Evolutionary conservation across 495 filamentous ascomycete genomes (phyloP).

Genomic region (Hyaloscypha finlandica): DNA sequence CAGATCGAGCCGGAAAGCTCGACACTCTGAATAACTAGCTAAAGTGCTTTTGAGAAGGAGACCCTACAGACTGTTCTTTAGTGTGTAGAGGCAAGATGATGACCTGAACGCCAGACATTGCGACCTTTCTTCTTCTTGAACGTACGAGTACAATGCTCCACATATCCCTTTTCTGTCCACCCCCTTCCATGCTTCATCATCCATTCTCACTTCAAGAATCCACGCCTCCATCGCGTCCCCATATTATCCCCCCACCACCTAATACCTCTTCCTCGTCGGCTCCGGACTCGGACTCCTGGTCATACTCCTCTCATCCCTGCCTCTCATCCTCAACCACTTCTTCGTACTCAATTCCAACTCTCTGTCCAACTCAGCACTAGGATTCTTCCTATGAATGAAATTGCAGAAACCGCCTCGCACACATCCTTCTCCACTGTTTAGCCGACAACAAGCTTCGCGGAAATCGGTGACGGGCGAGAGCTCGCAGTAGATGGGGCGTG

Average conservation of each 20-base stretch:
- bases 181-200: neutral
- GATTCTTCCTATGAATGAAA: constrained; percentile 98
- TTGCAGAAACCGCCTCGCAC: constrained; percentile 98
- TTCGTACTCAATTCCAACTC: constrained; percentile 86
- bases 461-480: constrained; percentile 97
- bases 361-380: constrained; percentile 79
- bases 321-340: constrained; percentile 91
- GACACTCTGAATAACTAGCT: neutral
- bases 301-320: constrained; percentile 82
- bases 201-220: neutral
- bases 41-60: neutral
- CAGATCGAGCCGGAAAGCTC: neutral
- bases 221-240: too few species aligned
- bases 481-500: constrained; percentile 97
- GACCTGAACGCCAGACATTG: constrained; percentile 23
- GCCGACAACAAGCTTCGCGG: constrained; percentile 92
- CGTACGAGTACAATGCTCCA: neutral
- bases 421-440: constrained; percentile 94
- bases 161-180: neutral
- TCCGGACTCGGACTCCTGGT: constrained; percentile 75
- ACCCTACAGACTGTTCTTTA: neutral
- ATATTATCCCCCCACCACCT: constrained; percentile 25
- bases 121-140: constrained; percentile 10
- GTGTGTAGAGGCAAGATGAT: constrained; percentile 5
- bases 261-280: constrained; percentile 69